phyloP scores from a whole-genome alignment of 495 filamentous ascomycete genomes.

The Bacidia gigantensis region DNA sequence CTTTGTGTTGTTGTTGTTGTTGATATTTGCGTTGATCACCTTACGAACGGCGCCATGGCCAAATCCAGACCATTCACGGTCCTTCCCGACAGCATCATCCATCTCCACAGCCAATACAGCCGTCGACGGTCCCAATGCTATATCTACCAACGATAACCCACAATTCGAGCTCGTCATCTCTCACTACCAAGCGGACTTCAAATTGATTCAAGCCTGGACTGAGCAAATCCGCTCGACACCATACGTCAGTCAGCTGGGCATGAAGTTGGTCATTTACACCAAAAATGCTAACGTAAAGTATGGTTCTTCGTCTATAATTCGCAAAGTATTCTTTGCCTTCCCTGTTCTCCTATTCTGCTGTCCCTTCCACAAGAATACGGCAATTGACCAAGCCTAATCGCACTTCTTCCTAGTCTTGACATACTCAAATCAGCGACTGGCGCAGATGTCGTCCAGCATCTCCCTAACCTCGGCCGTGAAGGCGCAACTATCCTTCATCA shows the following conservation, averaged over 20 bases:
- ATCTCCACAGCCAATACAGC: neutral
- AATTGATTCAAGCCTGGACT: neutral
- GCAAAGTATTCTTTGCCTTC: too few relatives aligned
- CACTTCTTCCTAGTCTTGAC: constrained; percentile 1
- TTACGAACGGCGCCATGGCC: neutral
- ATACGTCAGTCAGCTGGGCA: constrained; percentile 4
- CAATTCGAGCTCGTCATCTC: constrained; percentile 4
- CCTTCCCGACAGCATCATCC: neutral
- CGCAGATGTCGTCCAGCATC: neutral
- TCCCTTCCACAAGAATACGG: neutral
- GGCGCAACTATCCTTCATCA: constrained; percentile 3
- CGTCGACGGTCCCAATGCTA: neutral
- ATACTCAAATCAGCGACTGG: neutral
- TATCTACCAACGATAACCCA: neutral
- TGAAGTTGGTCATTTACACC: constrained; percentile 1
- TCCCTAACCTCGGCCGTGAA: constrained; percentile 6
- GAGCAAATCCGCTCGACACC: neutral
- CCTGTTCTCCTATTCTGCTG: neutral
- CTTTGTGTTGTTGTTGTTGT: neutral
- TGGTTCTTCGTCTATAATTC: neutral
- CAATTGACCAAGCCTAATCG: neutral
- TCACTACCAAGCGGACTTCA: constrained; percentile 1
- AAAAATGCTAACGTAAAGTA: constrained; percentile 3
- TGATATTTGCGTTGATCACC: neutral
- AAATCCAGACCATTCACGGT: neutral